Evolutionary conservation across 1,284 basidiomycete species (phyloP).

Genomic region (Ceratobasidium sp.): DNA sequence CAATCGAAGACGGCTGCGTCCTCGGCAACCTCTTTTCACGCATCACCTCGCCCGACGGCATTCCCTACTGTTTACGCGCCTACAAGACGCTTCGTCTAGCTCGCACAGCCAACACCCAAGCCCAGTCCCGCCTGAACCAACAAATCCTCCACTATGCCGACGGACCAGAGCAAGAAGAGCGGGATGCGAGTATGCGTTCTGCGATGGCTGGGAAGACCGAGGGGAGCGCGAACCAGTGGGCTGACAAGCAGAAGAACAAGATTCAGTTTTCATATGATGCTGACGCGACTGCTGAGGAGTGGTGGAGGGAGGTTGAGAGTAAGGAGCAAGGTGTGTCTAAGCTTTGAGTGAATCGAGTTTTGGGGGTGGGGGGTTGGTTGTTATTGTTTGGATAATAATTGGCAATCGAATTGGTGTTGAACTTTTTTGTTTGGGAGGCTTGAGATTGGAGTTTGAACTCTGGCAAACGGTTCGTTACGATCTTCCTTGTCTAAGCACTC

Average conservation of each 20-base stretch:
- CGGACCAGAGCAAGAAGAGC: constrained; percentile 48
- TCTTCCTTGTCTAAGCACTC: too few species aligned
- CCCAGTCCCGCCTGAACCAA: constrained; percentile 48
- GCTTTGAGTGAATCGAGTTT: neutral
- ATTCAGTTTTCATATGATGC: constrained; percentile 50
- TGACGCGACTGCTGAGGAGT: constrained; percentile 48
- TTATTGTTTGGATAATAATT: constrained; percentile 15
- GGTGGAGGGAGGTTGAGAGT: constrained; percentile 48
- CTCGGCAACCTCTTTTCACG: constrained; percentile 61
- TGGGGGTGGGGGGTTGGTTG: neutral
- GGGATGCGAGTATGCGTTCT: constrained; percentile 47
- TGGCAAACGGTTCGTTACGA: too few species aligned
- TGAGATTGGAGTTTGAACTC: too few species aligned
- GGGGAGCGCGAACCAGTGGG: constrained; percentile 50
- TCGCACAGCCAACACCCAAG: constrained; percentile 48
- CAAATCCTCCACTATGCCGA: constrained; percentile 50
- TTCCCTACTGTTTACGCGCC: constrained; percentile 47
- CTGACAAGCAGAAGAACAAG: constrained; percentile 49
- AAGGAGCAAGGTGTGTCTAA: constrained; percentile 42
- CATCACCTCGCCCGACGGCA: constrained; percentile 41
- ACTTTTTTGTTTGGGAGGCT: neutral
- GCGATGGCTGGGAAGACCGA: constrained; percentile 48
- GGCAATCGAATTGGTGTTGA: constrained; percentile 19
- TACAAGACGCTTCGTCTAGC: constrained; percentile 49
- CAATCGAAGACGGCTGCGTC: constrained; percentile 75